Conservation (phyloP, 164 flowering plant species). For the Stephania yunnanensis region DNA sequence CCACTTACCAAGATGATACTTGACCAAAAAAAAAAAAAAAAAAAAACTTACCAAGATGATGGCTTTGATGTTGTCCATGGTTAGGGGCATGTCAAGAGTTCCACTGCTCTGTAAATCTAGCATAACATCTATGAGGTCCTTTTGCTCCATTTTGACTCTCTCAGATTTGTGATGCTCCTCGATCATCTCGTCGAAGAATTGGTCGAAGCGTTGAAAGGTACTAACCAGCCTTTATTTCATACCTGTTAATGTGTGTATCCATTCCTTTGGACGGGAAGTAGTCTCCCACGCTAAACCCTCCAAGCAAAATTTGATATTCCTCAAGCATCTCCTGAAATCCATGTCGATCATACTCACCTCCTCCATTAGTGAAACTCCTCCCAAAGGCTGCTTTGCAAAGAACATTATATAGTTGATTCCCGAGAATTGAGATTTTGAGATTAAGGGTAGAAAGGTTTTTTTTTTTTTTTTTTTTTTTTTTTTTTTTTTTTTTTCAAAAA, state of each 20-base stretch:
- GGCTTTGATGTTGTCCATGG: slow-evolving; percentile 49
- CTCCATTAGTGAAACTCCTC: slow-evolving; percentile 30
- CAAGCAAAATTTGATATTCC: slow-evolving; percentile 47
- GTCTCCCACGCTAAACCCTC: slow-evolving; percentile 50
- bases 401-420: slow-evolving; percentile 10
- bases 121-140: slow-evolving; percentile 52
- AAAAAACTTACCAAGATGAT: slow-evolving; percentile 39
- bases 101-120: slow-evolving; percentile 35
- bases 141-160: slow-evolving; percentile 16
- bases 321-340: slow-evolving; percentile 46
- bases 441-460: too few relatives aligned
- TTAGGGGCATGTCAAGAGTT: slow-evolving; percentile 28
- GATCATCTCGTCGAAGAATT: slow-evolving; percentile 36
- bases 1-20: slow-evolving; percentile 42
- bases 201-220: slow-evolving; percentile 32
- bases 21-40: slow-evolving; percentile 24
- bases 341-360: slow-evolving; percentile 39
- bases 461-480: too few relatives aligned
- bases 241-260: slow-evolving; percentile 41
- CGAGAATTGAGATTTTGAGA: too few relatives aligned
- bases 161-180: slow-evolving; percentile 32
- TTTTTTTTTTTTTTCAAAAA: too few relatives aligned
- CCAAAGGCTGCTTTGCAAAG: slow-evolving; percentile 43
- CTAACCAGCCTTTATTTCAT: slow-evolving; percentile 27
- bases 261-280: slow-evolving; percentile 56